phyloP scores from a whole-genome alignment of 176 grass and related monocot species.

The Guadua angustifolia region DNA sequence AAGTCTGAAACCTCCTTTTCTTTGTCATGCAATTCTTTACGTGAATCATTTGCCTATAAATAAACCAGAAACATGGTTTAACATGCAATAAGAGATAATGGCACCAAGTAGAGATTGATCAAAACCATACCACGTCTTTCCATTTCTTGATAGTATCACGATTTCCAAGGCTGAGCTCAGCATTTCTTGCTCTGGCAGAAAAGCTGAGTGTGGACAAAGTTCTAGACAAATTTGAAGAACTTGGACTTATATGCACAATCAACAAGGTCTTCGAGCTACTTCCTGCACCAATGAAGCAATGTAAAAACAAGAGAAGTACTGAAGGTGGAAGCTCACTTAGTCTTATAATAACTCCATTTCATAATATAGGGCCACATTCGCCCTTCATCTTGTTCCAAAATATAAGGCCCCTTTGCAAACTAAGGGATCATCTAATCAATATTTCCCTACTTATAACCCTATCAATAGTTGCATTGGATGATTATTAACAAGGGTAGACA shows the following conservation, averaged over 20 bases:
- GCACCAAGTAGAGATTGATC: slow-evolving; percentile 6
- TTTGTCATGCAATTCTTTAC: slow-evolving; percentile 90
- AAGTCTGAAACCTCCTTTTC: slow-evolving; percentile 88
- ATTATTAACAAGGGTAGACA: slow-evolving; percentile 1
- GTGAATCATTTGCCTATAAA: slow-evolving; percentile 94
- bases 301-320: slow-evolving; percentile 25
- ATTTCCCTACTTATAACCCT: slow-evolving; percentile 21
- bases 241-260: slow-evolving; percentile 90
- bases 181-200: slow-evolving; percentile 91
- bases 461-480: not conserved
- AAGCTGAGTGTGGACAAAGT: slow-evolving; percentile 89
- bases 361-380: slow-evolving; percentile 20
- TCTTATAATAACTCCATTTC: slow-evolving; percentile 27
- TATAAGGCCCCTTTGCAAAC: slow-evolving; percentile 18
- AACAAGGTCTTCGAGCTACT: slow-evolving; percentile 85
- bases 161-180: slow-evolving; percentile 96
- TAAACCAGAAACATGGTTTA: slow-evolving; percentile 43
- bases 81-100: slow-evolving; percentile 4
- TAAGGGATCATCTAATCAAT: slow-evolving; percentile 4
- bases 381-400: slow-evolving; percentile 22
- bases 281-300: slow-evolving; percentile 56
- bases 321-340: not conserved
- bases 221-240: slow-evolving; percentile 87
- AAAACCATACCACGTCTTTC: slow-evolving; percentile 91
- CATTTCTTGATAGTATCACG: slow-evolving; percentile 99